Evolutionary conservation across 306 rosid species (phyloP), one percentile per base, ranked within the genome.

Genomic region (Arachis stenosperma): DNA sequence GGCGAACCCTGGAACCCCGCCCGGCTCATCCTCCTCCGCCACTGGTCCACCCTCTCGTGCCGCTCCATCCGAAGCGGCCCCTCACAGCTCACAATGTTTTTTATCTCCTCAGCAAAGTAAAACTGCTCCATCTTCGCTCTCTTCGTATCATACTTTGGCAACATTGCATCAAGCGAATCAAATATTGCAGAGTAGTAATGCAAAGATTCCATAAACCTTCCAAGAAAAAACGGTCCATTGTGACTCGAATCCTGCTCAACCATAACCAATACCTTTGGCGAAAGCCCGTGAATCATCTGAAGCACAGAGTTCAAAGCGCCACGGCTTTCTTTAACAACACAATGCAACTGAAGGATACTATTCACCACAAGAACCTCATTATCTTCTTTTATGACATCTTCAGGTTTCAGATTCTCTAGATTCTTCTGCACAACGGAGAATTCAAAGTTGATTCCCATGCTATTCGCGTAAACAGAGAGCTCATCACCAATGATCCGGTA

Each of bases 1-100:
- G 96, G 92, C 5, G 81, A 63, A 41, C 82, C 92, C 67, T 87
- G 92, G 77, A 90, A 93, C 46, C 98, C 96, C 0, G 97, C 96
- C 37, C 90, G 75, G 78, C 98, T 90, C 96, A 90, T 89, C 77
- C 98, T 88, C 72, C 97, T 74, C 2, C 92, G 65, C 98, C 98
- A 90, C 68, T 93, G 97, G 27, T 93, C 94, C 73, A 86, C 87
- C 63, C 85, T 89, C 86, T 93, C 96, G n/a, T 93, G 98, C 82
- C 98, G 88, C 69, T 93, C 98, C 78, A 93, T 88, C 12, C 98
- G 87, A 36, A 82, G 79, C 2, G 90, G 86, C 12, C 98, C 97
- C 82, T 93, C 98, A 36, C 92, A 88, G 80, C 98, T 90, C 85
- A 90, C 93, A 64, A 90, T 93, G 81, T 93, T 93, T 86, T 90